Evolutionary conservation across 345 rosid species (phyloP).

Genomic region (Pistacia integerrima): DNA sequence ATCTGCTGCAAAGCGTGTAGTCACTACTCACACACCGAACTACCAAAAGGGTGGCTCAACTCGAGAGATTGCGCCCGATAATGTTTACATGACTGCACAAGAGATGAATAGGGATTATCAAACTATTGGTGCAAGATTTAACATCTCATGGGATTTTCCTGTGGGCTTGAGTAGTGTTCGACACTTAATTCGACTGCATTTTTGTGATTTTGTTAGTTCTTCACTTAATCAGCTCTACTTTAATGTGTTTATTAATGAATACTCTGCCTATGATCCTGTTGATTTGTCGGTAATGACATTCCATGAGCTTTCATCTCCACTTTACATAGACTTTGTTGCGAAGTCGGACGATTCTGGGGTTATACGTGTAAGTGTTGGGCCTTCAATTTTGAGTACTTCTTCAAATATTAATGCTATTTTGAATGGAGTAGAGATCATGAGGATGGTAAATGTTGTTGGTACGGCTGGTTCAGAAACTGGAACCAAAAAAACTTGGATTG

Average conservation of each 20-base stretch:
- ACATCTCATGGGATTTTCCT: slow-evolving; percentile 77
- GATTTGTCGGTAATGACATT: slow-evolving; percentile 70
- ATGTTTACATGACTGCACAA: slow-evolving; percentile 89
- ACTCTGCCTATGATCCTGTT: slow-evolving; percentile 63
- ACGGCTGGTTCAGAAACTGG: slow-evolving; percentile 22
- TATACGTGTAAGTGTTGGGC: slow-evolving; percentile 74
- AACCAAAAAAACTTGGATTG: slow-evolving; percentile 55
- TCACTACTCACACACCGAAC: slow-evolving; percentile 55
- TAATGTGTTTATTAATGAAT: slow-evolving; percentile 67
- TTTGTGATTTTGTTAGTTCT: slow-evolving; percentile 81
- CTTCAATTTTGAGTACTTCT: slow-evolving; percentile 71
- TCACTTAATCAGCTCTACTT: slow-evolving; percentile 81
- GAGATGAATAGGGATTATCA: slow-evolving; percentile 74
- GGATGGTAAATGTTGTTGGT: slow-evolving; percentile 44
- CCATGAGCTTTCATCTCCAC: slow-evolving; percentile 74
- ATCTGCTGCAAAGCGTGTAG: slow-evolving; percentile 67
- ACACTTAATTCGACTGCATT: slow-evolving; percentile 86
- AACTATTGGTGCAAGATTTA: slow-evolving; percentile 50
- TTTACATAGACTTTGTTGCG: slow-evolving; percentile 69
- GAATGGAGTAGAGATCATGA: slow-evolving; percentile 93
- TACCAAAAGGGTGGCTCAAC: slow-evolving; percentile 74
- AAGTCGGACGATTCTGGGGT: slow-evolving; percentile 56
- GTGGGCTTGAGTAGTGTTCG: slow-evolving; percentile 48
- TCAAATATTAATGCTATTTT: slow-evolving; percentile 64
- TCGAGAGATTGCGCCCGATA: slow-evolving; percentile 74